Evolutionary conservation across 805 yeast species (phyloP).

Genomic region (Tetrapisispora taiwanensis): DNA sequence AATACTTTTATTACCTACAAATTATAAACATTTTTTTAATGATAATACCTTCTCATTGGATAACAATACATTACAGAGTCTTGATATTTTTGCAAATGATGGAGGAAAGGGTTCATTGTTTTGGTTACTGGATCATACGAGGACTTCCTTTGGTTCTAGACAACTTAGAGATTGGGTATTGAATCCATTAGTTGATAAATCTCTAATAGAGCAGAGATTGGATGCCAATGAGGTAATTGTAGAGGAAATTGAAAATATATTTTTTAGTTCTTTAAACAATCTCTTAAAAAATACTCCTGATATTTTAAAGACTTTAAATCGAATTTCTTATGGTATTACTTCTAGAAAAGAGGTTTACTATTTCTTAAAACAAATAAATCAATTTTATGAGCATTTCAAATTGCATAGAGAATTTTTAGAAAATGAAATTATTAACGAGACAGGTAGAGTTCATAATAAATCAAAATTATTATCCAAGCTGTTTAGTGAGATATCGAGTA

Average conservation of each 20-base stretch:
- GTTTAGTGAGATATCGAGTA: constrained; percentile 31
- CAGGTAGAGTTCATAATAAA: constrained; percentile 10
- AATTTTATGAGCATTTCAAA: constrained; percentile 29
- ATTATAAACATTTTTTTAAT: constrained; percentile 39
- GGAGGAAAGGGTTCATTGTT: constrained; percentile 57
- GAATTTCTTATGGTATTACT: constrained; percentile 50
- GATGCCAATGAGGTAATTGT: constrained; percentile 48
- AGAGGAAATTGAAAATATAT: constrained; percentile 29
- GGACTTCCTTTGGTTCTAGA: constrained; percentile 67
- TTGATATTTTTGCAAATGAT: constrained; percentile 67
- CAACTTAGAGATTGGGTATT: constrained; percentile 62
- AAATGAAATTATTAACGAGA: constrained; percentile 15
- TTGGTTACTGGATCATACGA: constrained; percentile 74
- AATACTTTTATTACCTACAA: constrained; percentile 42
- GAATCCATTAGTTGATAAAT: constrained; percentile 51
- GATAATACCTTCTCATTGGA: constrained; percentile 44
- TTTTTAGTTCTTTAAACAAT: constrained; percentile 31
- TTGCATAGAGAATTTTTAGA: constrained; percentile 23
- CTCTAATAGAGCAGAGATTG: constrained; percentile 48
- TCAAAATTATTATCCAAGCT: constrained; percentile 32
- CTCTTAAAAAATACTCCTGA: constrained; percentile 38
- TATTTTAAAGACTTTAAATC: constrained; percentile 45
- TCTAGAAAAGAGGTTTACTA: constrained; percentile 50
- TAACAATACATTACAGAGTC: constrained; percentile 53
- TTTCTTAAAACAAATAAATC: constrained; percentile 38